Evolutionary conservation across 2,329 filamentous ascomycete species (phyloP).

Genomic region (Trichophyton rubrum): DNA sequence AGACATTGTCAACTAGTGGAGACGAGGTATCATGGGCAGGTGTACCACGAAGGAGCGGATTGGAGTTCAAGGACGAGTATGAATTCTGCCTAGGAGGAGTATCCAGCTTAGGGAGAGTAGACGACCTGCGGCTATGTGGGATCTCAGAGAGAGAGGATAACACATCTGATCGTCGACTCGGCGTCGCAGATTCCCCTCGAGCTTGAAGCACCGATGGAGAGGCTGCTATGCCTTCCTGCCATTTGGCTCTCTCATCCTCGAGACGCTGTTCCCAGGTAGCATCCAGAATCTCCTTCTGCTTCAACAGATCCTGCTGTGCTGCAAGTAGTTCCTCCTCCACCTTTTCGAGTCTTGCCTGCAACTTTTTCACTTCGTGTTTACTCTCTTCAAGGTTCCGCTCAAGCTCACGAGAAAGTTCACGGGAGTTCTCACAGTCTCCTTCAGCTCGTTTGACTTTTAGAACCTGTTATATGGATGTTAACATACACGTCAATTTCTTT

Average conservation of each 20-base stretch:
- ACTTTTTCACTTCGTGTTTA: conserved; percentile 45
- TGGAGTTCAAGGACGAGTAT: conserved; percentile 23
- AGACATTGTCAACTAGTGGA: conserved; percentile 26
- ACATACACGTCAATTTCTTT: background rate
- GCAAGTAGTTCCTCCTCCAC: conserved; percentile 53
- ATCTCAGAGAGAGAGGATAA: conserved; percentile 23
- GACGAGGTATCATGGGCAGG: conserved; percentile 20
- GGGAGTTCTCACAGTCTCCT: conserved; percentile 65
- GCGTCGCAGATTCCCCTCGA: conserved; percentile 31
- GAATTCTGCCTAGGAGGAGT: conserved; percentile 38
- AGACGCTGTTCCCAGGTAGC: conserved; percentile 45
- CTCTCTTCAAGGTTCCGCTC: conserved; percentile 49
- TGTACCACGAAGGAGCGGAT: conserved; percentile 19
- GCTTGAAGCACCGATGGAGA: conserved; percentile 26
- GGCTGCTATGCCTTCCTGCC: conserved; percentile 34
- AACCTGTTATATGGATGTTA: conserved; percentile 39
- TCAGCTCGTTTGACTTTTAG: conserved; percentile 56
- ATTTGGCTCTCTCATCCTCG: conserved; percentile 53
- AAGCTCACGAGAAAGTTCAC: conserved; percentile 29
- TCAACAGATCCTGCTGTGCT: conserved; percentile 42
- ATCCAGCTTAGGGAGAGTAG: conserved; percentile 25
- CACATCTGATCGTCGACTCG: conserved; percentile 28
- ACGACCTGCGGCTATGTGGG: conserved; percentile 30
- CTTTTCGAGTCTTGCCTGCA: conserved; percentile 31
- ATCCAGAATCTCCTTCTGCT: conserved; percentile 48